Percentiles rank a stretch among this genome's conserved stretches.
Conservation (phyloP, 495 filamentous ascomycete genomes). For the Hyaloscypha hepaticicola region DNA sequence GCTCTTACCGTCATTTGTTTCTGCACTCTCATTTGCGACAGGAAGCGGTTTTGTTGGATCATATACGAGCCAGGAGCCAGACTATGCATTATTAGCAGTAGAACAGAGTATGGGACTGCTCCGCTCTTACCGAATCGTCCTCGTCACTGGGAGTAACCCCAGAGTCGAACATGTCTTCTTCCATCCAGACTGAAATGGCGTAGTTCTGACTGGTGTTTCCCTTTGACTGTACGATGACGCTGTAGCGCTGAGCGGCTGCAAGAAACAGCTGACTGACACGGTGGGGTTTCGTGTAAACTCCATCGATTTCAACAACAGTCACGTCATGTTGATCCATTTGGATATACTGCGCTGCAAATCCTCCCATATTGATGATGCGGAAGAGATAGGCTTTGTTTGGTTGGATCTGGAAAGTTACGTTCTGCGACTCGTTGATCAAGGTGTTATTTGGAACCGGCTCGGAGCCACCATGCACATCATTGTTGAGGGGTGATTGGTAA, state of each 20-base stretch:
- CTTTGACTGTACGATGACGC: conserved; percentile 48
- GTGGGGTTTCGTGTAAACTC: conserved; percentile 54
- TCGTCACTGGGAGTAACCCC: neutral
- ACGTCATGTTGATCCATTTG: conserved; percentile 70
- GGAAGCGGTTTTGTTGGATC: conserved; percentile 1
- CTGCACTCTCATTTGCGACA: no score
- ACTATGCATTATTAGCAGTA: neutral
- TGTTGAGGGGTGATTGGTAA: conserved; percentile 49
- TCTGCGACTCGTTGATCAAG: conserved; percentile 65
- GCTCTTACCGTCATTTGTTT: neutral
- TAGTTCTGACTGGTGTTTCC: neutral
- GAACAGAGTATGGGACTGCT: neutral
- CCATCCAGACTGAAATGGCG: conserved; percentile 38
- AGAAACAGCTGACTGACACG: conserved; percentile 45
- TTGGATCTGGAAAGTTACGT: conserved; percentile 51
- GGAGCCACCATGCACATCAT: conserved; percentile 36
- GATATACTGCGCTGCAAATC: conserved; percentile 62
- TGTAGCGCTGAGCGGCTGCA: conserved; percentile 51
- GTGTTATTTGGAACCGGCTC: conserved; percentile 63
- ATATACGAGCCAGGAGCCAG: conserved; percentile 15
- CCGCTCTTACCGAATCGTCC: neutral
- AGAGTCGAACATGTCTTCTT: conserved; percentile 37
- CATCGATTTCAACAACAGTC: conserved; percentile 51
- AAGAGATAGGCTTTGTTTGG: conserved; percentile 77
- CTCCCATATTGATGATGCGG: conserved; percentile 64